These are phyloP conservation scores for Baorangia bicolor DNA, from an alignment of 768 basidiomycete genomes.

Conservation along the genomic window DNA sequence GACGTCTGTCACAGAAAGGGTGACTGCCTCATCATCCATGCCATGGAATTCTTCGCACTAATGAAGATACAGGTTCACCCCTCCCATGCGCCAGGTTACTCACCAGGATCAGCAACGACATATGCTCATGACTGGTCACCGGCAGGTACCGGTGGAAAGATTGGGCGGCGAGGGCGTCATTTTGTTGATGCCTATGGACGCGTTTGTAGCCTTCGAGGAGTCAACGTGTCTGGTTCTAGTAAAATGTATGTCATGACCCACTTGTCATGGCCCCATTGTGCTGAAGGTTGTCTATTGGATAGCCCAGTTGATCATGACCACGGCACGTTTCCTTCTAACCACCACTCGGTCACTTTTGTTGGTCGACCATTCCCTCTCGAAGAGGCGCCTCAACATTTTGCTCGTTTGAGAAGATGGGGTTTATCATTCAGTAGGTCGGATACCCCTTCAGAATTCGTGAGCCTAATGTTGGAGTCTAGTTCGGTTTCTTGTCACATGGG, in stretches of 20 bases:
- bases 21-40: background rate
- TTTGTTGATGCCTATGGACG: constrained; percentile 81
- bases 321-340: constrained; percentile 63
- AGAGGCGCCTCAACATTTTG: constrained; percentile 83
- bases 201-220: constrained; percentile 78
- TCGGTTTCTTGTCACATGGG: constrained; percentile 94
- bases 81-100: constrained; percentile 44
- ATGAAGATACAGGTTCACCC: constrained; percentile 39
- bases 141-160: constrained; percentile 50
- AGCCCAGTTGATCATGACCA: constrained; percentile 73
- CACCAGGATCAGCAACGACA: constrained; percentile 45
- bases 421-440: constrained; percentile 72
- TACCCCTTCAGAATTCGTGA: background rate
- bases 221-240: constrained; percentile 78
- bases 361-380: constrained; percentile 88
- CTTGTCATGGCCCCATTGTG: constrained; percentile 21
- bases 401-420: constrained; percentile 82
- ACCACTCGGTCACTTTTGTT: constrained; percentile 75
- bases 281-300: background rate
- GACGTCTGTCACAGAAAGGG: constrained; percentile 1
- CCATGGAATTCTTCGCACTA: background rate
- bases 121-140: constrained; percentile 77
- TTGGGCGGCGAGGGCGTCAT: constrained; percentile 69
- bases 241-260: constrained; percentile 59
- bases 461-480: constrained; percentile 43